Evolutionary conservation across 768 basidiomycete species (phyloP), one percentile per base, ranked within the genome.

Genomic region (Boletellus ananiceps): DNA sequence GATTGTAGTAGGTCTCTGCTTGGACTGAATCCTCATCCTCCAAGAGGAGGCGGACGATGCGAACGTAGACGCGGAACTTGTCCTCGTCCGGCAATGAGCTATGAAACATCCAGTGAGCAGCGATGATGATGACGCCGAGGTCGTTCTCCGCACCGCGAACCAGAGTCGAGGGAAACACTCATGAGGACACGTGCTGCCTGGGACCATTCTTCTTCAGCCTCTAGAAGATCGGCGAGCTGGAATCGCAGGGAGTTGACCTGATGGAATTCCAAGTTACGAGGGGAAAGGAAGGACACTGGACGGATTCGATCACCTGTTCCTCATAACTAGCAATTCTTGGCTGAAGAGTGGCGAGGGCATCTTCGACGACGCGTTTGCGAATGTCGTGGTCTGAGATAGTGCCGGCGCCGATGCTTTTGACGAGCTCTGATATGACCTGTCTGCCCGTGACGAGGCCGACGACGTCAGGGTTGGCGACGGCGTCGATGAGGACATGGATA

Each of bases 1-100:
- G 88, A 62, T 94, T 95, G 68, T 95, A 95, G 70, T 93, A 98
- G 2, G 93, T 90, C 65, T 98, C 95, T n/a, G 96, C 96, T 68
- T 93, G 90, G 2, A 94, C 87, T 4, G 90, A 92, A 62, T 99
- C 95, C 65, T 95, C 93, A 47, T 96, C 93, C 72, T 99, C 95
- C 31, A 99, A 78, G 16, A 96, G 78, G 5, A 98, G 77, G 15
- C 96, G 85, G 45, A 98, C 90, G 56, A 98, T 95, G 50, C 94
- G 87, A 51, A 98, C 84, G 64, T 97, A 96, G 33, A 95, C 78
- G 23, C 80, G 80, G 33, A 99, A 80, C 66, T 93, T 96, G 45
- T 95, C 92, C 51, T 82, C 80, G 66, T 96, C 93, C 5, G 82
- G 71, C 27, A 85, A 74, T 13, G 81, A 70, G 33, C 85, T 86